These are phyloP conservation scores for Phytopythium chamaehyphon DNA, from an alignment of 352 stramenopile genomes.

Conservation along the genomic window DNA sequence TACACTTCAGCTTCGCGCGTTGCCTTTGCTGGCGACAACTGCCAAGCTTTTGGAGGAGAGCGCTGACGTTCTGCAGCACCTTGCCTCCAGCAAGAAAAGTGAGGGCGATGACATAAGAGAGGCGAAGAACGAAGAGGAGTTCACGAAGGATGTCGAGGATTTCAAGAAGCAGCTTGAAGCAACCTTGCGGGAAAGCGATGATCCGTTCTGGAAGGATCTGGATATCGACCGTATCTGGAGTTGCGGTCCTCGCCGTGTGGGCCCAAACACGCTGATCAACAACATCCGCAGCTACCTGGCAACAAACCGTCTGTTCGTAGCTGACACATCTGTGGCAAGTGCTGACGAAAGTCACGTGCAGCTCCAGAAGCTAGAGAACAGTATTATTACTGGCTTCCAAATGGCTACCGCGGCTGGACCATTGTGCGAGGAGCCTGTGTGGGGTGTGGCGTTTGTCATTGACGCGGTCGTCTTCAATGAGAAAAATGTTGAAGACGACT, in stretches of 20 bases:
- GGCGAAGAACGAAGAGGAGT: neutral
- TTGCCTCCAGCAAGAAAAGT: slow-evolving; percentile 30
- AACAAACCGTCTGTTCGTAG: slow-evolving; percentile 14
- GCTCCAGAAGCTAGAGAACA: slow-evolving; percentile 71
- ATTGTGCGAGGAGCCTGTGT: slow-evolving; percentile 89
- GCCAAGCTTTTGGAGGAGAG: slow-evolving; percentile 76
- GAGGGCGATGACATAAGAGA: slow-evolving; percentile 9
- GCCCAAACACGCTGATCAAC: slow-evolving; percentile 77
- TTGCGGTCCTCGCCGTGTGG: slow-evolving; percentile 64
- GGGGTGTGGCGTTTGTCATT: slow-evolving; percentile 86
- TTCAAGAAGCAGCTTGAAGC: slow-evolving; percentile 44
- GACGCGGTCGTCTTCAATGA: slow-evolving; percentile 69
- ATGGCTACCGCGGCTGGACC: slow-evolving; percentile 77
- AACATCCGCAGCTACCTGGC: slow-evolving; percentile 48
- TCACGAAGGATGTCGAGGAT: slow-evolving; percentile 4
- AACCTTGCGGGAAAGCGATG: slow-evolving; percentile 38
- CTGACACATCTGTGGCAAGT: neutral
- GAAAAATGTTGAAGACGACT: slow-evolving; percentile 21
- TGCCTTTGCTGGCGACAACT: slow-evolving; percentile 66
- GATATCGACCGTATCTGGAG: slow-evolving; percentile 62
- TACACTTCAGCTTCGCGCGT: slow-evolving; percentile 68
- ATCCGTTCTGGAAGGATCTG: slow-evolving; percentile 53
- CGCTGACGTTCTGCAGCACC: slow-evolving; percentile 37
- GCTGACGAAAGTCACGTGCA: slow-evolving; percentile 16
- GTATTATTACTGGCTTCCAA: slow-evolving; percentile 81